Evolutionary conservation across 805 yeast genomes (phyloP), one percentile per base, ranked within the genome.

Genomic region (Cephaloascus fragrans): DNA sequence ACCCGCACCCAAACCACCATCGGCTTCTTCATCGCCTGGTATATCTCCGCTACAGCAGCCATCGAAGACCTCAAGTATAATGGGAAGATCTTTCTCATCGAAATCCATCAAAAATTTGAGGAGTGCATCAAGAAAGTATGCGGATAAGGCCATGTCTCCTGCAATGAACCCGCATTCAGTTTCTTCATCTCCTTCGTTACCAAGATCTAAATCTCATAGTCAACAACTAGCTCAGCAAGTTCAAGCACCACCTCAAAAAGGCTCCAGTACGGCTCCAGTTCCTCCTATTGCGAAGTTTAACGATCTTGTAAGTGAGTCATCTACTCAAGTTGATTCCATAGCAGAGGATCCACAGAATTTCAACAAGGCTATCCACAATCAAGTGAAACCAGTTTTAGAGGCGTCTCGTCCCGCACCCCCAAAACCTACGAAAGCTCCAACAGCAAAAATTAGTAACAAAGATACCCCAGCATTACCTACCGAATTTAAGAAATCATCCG

Each of bases 1-100:
- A 44, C 84, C 85, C 0, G 83, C 85, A 0, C 85, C 85, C 26
- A 74, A 71, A 47, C 83, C 84, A 1, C 71, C 70, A 3, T 36
- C 12, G 12, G 36, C 16, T 20, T 32, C 37, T 4, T 19, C 39
- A n/a, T 20, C 40, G 4, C 38, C 46, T 12, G 37, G 42, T 23
- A 19, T 47, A 3, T 32, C 49, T 9, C 45, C 45, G 16, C 40
- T 39, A 14, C 41, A 38, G 28, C 37, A 38, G 6, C 39, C 32
- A 19, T 36, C 34, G 16, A 14, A 33, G 31, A 20, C 36, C 23
- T 6, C 26, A 37, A 8, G 14, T 26, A 31, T 31, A 6, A 23
- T 51, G 51, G 58, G 62, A 6, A 48, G 69, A 26, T 64, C 70
- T 1, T 52, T 62, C 41, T 62, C 67, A 2, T 52, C 67, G 2